Percentiles rank a stretch among this genome's conserved stretches.
These are phyloP conservation scores for Stereum hirsutum DNA, from an alignment of 1,284 basidiomycete genomes.

Conservation along the genomic window DNA sequence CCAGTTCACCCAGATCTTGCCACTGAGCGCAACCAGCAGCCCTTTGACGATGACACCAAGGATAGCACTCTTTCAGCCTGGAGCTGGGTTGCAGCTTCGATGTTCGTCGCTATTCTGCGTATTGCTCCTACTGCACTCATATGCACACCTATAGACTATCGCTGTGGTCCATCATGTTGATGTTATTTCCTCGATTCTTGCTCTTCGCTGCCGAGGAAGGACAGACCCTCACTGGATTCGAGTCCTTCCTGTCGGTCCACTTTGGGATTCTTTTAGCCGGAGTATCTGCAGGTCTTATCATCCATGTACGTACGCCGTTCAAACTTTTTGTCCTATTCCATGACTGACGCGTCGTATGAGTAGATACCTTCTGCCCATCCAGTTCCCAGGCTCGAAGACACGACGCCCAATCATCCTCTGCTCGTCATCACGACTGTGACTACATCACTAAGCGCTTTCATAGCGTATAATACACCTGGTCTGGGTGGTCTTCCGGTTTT, in stretches of 20 bases:
- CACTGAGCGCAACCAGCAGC: too few relatives aligned
- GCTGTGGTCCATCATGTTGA: slow-evolving; percentile 29
- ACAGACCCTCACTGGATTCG: slow-evolving; percentile 50
- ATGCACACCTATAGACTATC: slow-evolving; percentile 17
- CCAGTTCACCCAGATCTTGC: too few relatives aligned
- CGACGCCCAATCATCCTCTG: slow-evolving; percentile 43
- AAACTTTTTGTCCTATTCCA: not conserved
- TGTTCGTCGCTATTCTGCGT: slow-evolving; percentile 8
- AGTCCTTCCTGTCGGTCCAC: slow-evolving; percentile 54
- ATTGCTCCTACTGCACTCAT: not conserved
- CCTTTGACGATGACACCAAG: not conserved
- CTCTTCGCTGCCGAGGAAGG: slow-evolving; percentile 38
- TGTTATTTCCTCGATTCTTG: slow-evolving; percentile 48
- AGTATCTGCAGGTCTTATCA: slow-evolving; percentile 43
- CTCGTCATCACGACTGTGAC: slow-evolving; percentile 46
- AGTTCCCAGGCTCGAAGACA: slow-evolving; percentile 15
- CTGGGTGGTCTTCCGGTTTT: slow-evolving; percentile 48
- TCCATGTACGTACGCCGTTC: slow-evolving; percentile 36
- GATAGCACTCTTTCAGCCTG: slow-evolving; percentile 9
- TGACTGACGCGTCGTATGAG: too few relatives aligned
- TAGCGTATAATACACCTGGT: slow-evolving; percentile 53
- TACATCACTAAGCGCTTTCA: slow-evolving; percentile 43
- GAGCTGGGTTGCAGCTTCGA: slow-evolving; percentile 10
- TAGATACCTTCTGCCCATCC: slow-evolving; percentile 34
- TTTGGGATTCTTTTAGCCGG: slow-evolving; percentile 51